These are phyloP conservation scores for Collybia nuda DNA, from an alignment of 768 basidiomycete species.

Conservation along the genomic window DNA sequence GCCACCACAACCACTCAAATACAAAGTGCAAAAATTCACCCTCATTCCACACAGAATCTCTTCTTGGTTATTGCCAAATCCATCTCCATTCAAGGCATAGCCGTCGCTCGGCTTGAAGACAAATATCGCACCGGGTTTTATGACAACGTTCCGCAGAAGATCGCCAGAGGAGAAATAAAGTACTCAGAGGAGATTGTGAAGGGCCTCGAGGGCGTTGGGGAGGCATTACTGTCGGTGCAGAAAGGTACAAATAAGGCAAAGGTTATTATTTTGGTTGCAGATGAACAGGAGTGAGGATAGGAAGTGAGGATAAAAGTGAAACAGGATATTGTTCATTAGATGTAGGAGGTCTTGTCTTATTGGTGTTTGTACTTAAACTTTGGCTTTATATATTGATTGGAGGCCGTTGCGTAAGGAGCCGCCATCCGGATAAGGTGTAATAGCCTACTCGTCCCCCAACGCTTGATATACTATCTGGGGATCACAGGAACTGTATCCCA, in stretches of 20 bases:
- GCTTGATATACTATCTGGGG: too few species aligned
- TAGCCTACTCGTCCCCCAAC: too few species aligned
- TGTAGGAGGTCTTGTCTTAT: too few species aligned
- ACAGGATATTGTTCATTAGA: too few species aligned
- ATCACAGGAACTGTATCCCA: too few species aligned
- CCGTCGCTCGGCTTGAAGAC: constrained; percentile 25
- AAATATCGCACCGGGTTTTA: constrained; percentile 43
- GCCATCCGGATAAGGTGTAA: too few species aligned
- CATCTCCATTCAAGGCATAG: constrained; percentile 37
- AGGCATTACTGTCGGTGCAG: constrained; percentile 31
- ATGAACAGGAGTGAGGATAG: constrained; percentile 6
- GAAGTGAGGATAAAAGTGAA: too few species aligned
- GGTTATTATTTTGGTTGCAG: constrained; percentile 24
- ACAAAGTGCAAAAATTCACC: neutral
- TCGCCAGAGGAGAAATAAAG: constrained; percentile 46
- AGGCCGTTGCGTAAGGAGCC: too few species aligned
- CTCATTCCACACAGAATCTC: constrained; percentile 31
- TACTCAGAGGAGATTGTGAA: constrained; percentile 41
- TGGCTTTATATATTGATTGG: too few species aligned
- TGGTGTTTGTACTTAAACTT: too few species aligned
- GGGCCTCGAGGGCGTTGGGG: constrained; percentile 40
- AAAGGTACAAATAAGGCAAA: constrained; percentile 26
- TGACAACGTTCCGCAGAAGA: constrained; percentile 30
- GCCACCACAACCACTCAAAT: neutral
- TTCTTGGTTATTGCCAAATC: constrained; percentile 37